Conservation (phyloP, 1,284 basidiomycete genomes). For the Ustilago curta region DNA sequence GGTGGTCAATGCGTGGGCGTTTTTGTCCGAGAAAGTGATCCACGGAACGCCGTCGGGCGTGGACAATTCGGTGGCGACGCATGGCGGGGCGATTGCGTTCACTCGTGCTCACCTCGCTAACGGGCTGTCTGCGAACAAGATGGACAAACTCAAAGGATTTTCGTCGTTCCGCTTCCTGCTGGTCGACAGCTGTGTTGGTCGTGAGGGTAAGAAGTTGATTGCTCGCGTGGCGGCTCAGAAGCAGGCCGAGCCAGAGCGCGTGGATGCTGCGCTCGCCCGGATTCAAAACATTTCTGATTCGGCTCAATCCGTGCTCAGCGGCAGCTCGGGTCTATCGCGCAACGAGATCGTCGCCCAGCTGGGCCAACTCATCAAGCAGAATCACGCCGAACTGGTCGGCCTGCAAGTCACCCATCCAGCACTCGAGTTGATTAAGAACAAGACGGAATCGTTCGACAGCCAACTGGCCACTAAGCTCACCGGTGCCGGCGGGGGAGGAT, state of each 20-base stretch:
- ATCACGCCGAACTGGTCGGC: conserved; percentile 85
- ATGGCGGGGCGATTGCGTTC: conserved; percentile 92
- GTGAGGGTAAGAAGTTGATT: conserved; percentile 94
- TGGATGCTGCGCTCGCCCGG: conserved; percentile 42
- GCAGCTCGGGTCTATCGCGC: conserved; percentile 30
- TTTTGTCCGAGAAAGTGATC: conserved; percentile 92
- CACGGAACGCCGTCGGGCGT: conserved; percentile 98
- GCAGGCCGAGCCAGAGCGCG: conserved; percentile 73
- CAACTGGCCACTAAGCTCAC: conserved; percentile 92
- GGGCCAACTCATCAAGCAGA: conserved; percentile 77
- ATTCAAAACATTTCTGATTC: conserved; percentile 55
- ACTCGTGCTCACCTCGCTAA: conserved; percentile 80
- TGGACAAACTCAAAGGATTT: conserved; percentile 86
- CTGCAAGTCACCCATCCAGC: conserved; percentile 94
- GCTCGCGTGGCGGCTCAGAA: conserved; percentile 85
- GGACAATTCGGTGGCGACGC: conserved; percentile 93
- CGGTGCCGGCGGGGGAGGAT: conserved; percentile 98
- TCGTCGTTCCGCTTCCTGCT: conserved; percentile 78
- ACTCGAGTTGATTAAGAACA: conserved; percentile 83
- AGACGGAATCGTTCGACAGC: conserved; percentile 76
- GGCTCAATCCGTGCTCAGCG: conserved; percentile 53
- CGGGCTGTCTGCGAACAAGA: conserved; percentile 75
- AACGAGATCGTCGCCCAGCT: conserved; percentile 39
- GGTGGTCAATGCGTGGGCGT: conserved; percentile 88
- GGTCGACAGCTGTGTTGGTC: conserved; percentile 89